Base-by-base conservation (phyloP, 2,329 filamentous ascomycete genomes). In the Penicillium digitatum region DNA sequence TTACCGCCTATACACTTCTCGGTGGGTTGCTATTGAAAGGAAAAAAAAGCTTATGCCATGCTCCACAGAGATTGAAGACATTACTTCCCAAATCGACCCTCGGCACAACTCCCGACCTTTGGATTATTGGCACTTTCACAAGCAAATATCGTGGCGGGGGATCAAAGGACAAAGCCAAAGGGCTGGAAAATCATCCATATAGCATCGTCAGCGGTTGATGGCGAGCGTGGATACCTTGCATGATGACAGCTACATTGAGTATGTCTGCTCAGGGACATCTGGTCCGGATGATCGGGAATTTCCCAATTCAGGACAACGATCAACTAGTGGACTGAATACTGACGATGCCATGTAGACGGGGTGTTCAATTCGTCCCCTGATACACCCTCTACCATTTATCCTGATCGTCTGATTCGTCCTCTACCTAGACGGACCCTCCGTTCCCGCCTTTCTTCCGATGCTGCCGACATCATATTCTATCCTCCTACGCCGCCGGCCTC, bases 361-460 rank as follows among this genome's bases (percentile, higher is more conserved):
- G 75, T 74, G 66, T 80, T 78, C 69, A 77, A 78, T 61, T 75
- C 77, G 66, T 74, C 75, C 66, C 76, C 78, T 63, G 90, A 96
- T 79, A 87, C 88, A 56, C 81, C 86, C 61, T 94, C 90, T 57
- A 85, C 88, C 56, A 80, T 90, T 67, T 95, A 89, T 71, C 90
- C 90, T 62, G 89, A 95, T 71, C 87, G 94, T 74, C 88, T 93
- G 58, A 99, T 99, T 71, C 87, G 91, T 69, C 94, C 94, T 54
- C 79, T 99, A 57, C 94, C 94, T 40, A 94, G 89, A 76, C 88
- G 91, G 67, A 87, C 89, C 61, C 82, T 99, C 52, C 89, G 92
- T 66, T 91, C 94, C 71, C 86, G 90, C 54, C 80, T 99, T 49
- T 92, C 93, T 31, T 87, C 89, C 57, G 90, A 95, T 72, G 86